Base-by-base conservation (phyloP, 768 basidiomycete species). In the Mrakia frigida region DNA sequence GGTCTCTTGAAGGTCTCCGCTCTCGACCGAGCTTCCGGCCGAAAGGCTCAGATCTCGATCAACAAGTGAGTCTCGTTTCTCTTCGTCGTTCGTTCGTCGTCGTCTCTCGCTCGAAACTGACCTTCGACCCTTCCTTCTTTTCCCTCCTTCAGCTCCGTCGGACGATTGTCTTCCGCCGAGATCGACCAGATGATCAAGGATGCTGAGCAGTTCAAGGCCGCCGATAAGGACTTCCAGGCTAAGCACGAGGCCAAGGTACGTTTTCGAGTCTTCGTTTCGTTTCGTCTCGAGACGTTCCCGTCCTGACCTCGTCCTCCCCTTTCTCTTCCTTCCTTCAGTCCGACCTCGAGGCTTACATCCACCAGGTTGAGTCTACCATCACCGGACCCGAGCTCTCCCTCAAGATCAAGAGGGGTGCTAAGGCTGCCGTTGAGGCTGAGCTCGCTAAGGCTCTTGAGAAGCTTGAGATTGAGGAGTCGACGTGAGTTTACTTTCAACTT, bases 131-230 rank as follows among this genome's bases (percentile, higher is more conserved):
- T 63, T 14, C 43, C 68, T 76, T 43, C 14, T 31, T 39, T 60
- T 37, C 23, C 61, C 85, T 96, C 98, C 85, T 94, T 94, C 85
- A 99, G 98, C 89, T 98, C 95, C 76, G 97, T 98, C 82, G 97
- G 97, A 80, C 95, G 97, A 86, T 89, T 99, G 81, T 97, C 96
- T 68, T 89, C 91, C 73, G 92, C 91, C 80, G 97, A 99, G 88
- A 99, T 99, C 79, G 95, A 98, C 82, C 95, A 98, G 86, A 98
- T 98, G 97, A 97, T 98, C 88, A 94, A 95, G 88, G 96, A 98
- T 83, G 93, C 97, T 73, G 96, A 98, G 85, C 93, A 94, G 85
- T 97, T 89, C 89, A 95, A 94, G 88, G 89, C 90, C 83, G 93
- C 91, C 37, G 92, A 94, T 88, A 97, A 94, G 87, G 97, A 98